Evolutionary conservation across 768 basidiomycete species (phyloP), one percentile per base, ranked within the genome.

Genomic region (Mycena capillaripes): DNA sequence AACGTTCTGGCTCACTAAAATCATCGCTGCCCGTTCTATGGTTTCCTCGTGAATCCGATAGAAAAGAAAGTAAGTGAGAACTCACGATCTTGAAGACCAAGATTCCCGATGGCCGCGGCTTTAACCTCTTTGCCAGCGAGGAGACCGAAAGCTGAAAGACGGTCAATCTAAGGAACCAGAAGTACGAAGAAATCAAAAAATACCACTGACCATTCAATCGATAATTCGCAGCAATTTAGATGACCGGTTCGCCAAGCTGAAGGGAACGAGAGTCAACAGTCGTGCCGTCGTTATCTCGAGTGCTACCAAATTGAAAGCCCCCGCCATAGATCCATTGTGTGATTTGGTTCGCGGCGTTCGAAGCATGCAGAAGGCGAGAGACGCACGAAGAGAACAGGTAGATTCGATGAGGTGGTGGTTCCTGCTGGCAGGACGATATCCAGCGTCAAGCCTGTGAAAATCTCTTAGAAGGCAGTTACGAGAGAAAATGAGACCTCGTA

Each of bases 61-160:
- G 50, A 27, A 52, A 29, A 17, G 25, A 21, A 29, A 27, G 25
- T 14, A 52, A 25, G 27, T 48, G 46, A 52, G 50, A 27, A 52
- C 40, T 12, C 11, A 63, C 61, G 61, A 25, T 63, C 61, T 19
- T 27, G 61, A 23, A 63, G 32, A 17, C 61, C 61, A 36, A 63
- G 44, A n/a, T 63, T 63, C 10, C 46, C 46, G n/a, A 63, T 25
- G 46, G 55, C 65, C 4, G 55, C 65, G 3, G 53, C 53, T 19
- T 32, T 40, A 8, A 44, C 65, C n/a, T 66, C 65, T 25, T 66
- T 42, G 25, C 65, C 42, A 21, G 25, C 53, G 19, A 66, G 29
- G 30, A 66, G 57, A n/a, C 65, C 65, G 29, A 56, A 66, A 30
- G 65, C 65, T 66, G 27, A 52, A 48, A 48, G 46, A 29, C 11